phyloP scores from a whole-genome alignment of 192 early-diverging fungal genomes.

The Funneliformis mosseae region DNA sequence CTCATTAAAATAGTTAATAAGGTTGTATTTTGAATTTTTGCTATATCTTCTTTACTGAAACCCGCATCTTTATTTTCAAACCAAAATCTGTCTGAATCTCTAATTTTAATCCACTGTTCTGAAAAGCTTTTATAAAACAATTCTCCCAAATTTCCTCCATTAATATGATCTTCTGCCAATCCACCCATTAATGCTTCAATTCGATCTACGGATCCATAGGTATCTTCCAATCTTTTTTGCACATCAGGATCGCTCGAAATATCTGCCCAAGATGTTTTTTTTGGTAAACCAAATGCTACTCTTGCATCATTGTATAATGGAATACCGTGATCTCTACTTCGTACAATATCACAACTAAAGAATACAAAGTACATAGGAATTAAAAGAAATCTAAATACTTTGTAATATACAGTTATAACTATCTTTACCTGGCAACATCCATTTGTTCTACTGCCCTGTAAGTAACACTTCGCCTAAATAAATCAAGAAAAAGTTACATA shows the following conservation, averaged over 20 bases:
- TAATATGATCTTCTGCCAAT: conserved; percentile 23
- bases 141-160: neutral
- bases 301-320: conserved; percentile 32
- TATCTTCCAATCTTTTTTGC: neutral
- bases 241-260: conserved; percentile 12
- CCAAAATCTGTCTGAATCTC: conserved; percentile 58
- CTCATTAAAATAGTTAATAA: conserved; percentile 8
- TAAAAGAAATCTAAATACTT: neutral
- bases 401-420: neutral
- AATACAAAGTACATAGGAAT: neutral
- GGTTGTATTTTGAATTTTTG: conserved; percentile 28
- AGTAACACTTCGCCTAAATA: neutral
- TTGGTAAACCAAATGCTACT: neutral
- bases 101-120: conserved; percentile 40
- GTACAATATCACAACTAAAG: neutral
- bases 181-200: conserved; percentile 26
- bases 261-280: conserved; percentile 1
- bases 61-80: conserved; percentile 42
- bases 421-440: neutral
- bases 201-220: conserved; percentile 14
- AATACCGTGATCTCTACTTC: conserved; percentile 1
- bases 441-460: neutral
- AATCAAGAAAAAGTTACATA: neutral
- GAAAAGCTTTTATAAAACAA: neutral
- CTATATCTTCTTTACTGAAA: conserved; percentile 42